phyloP scores from a whole-genome alignment of 140 eudicot genomes.

The Erigeron philadelphicus region DNA sequence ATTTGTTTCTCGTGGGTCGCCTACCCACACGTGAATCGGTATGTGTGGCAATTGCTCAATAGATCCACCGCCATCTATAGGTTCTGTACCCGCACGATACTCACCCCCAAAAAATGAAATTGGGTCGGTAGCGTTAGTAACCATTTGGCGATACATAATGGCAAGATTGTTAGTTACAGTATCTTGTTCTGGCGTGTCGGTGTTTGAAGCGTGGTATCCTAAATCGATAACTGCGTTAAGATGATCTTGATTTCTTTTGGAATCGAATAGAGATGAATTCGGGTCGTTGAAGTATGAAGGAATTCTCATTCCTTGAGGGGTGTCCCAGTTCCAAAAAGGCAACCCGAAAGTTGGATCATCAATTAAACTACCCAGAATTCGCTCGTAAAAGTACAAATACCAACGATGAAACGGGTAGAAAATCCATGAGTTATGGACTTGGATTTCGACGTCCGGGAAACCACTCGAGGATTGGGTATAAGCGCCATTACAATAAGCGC shows the following conservation, averaged over 20 bases:
- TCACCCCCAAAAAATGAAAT: slow-evolving; percentile 29
- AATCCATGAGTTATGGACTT: slow-evolving; percentile 56
- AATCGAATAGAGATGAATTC: slow-evolving; percentile 37
- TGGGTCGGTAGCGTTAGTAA: slow-evolving; percentile 29
- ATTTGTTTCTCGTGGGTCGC: slow-evolving; percentile 2
- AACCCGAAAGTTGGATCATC: slow-evolving; percentile 63
- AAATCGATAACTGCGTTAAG: slow-evolving; percentile 36
- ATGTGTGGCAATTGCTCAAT: slow-evolving; percentile 48
- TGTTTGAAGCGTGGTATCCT: slow-evolving; percentile 22
- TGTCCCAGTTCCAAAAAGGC: slow-evolving; percentile 80
- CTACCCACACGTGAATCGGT: slow-evolving; percentile 23
- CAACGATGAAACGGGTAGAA: slow-evolving; percentile 74
- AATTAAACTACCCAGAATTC: slow-evolving; percentile 54
- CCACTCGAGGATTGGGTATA: slow-evolving; percentile 45
- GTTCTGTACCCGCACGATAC: slow-evolving; percentile 35
- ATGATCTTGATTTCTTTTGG: slow-evolving; percentile 36
- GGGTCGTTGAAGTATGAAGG: slow-evolving; percentile 32
- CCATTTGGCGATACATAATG: slow-evolving; percentile 52
- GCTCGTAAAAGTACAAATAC: slow-evolving; percentile 63
- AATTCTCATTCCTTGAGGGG: slow-evolving; percentile 45
- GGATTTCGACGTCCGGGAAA: slow-evolving; percentile 35
- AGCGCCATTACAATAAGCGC: slow-evolving; percentile 60
- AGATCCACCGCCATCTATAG: slow-evolving; percentile 28
- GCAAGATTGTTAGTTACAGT: slow-evolving; percentile 32
- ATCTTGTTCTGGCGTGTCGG: neutral